Conservation (phyloP, 768 basidiomycete species). For the Macrocybe gigantea region DNA sequence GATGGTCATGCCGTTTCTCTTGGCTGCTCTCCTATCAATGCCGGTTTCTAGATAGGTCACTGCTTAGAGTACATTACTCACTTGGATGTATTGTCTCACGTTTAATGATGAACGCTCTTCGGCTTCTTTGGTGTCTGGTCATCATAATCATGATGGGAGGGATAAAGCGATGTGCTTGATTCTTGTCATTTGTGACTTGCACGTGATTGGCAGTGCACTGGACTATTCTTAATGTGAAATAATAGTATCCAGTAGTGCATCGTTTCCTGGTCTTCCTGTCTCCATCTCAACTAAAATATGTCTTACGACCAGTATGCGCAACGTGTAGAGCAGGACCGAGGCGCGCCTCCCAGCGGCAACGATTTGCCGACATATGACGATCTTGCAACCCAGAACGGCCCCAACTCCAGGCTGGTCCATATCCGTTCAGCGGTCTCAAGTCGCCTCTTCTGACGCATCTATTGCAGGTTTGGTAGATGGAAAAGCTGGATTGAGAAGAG, state of each 20-base stretch:
- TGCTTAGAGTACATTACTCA: no score
- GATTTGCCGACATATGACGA: conserved; percentile 78
- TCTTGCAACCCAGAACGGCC: conserved; percentile 68
- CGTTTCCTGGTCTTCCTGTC: no score
- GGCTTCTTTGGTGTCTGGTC: no score
- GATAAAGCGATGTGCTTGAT: no score
- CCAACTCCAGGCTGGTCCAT: conserved; percentile 66
- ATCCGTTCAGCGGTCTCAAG: background rate
- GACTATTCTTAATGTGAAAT: no score
- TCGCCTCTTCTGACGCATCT: conserved; percentile 3
- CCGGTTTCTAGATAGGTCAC: background rate
- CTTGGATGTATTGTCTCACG: no score
- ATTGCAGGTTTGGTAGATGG: conserved; percentile 75
- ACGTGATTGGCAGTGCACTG: no score
- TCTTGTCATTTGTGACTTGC: no score
- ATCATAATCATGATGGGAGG: no score
- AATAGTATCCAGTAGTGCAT: no score
- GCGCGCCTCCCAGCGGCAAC: conserved; percentile 29
- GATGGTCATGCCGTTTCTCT: conserved; percentile 1
- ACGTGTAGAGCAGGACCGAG: conserved; percentile 39
- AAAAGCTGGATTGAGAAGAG: conserved; percentile 86
- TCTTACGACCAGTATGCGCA: conserved; percentile 3
- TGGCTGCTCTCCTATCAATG: conserved; percentile 2
- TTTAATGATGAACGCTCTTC: no score
- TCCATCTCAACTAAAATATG: no score